phyloP scores from a whole-genome alignment of 2,329 filamentous ascomycete genomes.

The Microdochium bolleyi region DNA sequence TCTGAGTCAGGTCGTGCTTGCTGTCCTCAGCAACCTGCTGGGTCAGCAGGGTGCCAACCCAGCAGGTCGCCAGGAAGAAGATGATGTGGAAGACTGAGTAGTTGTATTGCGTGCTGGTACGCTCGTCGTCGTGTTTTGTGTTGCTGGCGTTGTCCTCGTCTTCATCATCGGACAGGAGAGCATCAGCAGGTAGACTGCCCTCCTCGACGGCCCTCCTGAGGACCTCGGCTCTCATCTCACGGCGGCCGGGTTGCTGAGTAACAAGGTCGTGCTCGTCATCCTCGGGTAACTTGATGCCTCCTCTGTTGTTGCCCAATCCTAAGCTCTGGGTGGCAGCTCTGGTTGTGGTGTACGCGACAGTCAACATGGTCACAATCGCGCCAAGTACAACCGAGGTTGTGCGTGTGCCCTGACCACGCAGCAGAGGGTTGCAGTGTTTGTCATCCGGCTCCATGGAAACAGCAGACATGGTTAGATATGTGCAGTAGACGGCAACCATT shows the following conservation, averaged over 20 bases:
- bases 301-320: slow-evolving; percentile 55
- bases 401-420: slow-evolving; percentile 77
- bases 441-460: slow-evolving; percentile 98
- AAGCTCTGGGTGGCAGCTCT: slow-evolving; percentile 88
- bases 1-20: neutral
- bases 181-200: slow-evolving; percentile 84
- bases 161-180: slow-evolving; percentile 67
- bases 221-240: slow-evolving; percentile 89
- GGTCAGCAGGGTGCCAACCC: slow-evolving; percentile 86
- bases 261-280: slow-evolving; percentile 84
- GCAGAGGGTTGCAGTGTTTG: slow-evolving; percentile 85
- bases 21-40: slow-evolving; percentile 54
- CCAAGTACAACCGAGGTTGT: slow-evolving; percentile 88
- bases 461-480: slow-evolving; percentile 95
- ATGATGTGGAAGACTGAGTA: slow-evolving; percentile 96
- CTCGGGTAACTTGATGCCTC: slow-evolving; percentile 53
- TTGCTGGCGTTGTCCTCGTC: slow-evolving; percentile 54
- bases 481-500: slow-evolving; percentile 97
- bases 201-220: slow-evolving; percentile 88
- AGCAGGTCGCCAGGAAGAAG: slow-evolving; percentile 91
- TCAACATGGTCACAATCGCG: slow-evolving; percentile 92
- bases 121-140: slow-evolving; percentile 76
- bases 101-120: slow-evolving; percentile 85
- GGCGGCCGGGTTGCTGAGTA: slow-evolving; percentile 74
- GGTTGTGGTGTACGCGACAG: slow-evolving; percentile 95